These are phyloP conservation scores for Eucalyptus pauciflora DNA, from an alignment of 345 rosid species.

Conservation along the genomic window DNA sequence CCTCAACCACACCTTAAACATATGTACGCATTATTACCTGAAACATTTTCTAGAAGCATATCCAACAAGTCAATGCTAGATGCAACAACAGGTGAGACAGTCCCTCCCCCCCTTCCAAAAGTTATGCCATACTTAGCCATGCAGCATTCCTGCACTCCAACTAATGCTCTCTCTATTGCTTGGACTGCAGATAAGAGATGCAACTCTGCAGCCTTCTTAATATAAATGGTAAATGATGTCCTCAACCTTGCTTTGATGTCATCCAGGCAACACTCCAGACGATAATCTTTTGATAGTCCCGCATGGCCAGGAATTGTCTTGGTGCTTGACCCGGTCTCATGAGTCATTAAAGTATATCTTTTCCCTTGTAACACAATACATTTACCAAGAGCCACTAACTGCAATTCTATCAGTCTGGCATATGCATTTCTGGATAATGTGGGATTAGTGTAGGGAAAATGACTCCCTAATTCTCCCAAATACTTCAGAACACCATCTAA, in stretches of 20 bases:
- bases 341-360: conserved; percentile 60
- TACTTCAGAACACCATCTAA: conserved; percentile 72
- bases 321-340: conserved; percentile 51
- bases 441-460: conserved; percentile 35
- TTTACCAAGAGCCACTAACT: conserved; percentile 66
- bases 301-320: conserved; percentile 21
- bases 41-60: conserved; percentile 68
- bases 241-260: conserved; percentile 61
- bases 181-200: conserved; percentile 63
- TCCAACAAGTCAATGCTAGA: conserved; percentile 87
- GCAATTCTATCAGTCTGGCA: conserved; percentile 54
- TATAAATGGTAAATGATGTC: conserved; percentile 47
- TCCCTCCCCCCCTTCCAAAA: conserved; percentile 49
- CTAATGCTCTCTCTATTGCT: conserved; percentile 70
- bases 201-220: conserved; percentile 50
- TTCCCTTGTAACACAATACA: conserved; percentile 82
- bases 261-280: conserved; percentile 27
- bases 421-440: conserved; percentile 21
- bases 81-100: conserved; percentile 55
- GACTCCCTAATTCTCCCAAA: conserved; percentile 68
- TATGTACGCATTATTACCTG: conserved; percentile 34
- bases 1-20: neutral
- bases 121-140: conserved; percentile 30
- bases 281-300: conserved; percentile 19
- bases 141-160: conserved; percentile 52